These are phyloP conservation scores for Endogone sp. DNA, from an alignment of 192 early-diverging fungal genomes.

Conservation along the genomic window DNA sequence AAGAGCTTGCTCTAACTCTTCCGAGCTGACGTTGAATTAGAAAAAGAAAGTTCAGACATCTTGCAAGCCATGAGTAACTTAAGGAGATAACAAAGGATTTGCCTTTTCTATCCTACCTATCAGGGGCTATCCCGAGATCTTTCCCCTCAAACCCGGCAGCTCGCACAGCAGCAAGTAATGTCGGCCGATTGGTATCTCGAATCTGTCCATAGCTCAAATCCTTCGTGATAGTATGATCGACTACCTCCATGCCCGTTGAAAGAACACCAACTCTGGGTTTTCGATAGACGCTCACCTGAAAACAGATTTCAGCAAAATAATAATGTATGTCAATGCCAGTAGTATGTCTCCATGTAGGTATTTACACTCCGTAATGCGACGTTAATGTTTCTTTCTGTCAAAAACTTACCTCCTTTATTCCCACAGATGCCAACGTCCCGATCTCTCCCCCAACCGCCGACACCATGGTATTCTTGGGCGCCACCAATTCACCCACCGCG, in stretches of 20 bases:
- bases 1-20: conserved; percentile 50
- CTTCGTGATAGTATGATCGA: conserved; percentile 38
- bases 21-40: conserved; percentile 16
- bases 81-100: no score
- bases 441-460: conserved; percentile 79
- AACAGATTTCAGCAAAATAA: background rate
- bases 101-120: no score
- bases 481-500: conserved; percentile 53
- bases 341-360: no score
- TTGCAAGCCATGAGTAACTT: no score
- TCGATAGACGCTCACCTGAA: conserved; percentile 49
- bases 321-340: no score
- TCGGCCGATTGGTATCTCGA: conserved; percentile 84
- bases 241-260: conserved; percentile 89
- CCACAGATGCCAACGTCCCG: conserved; percentile 77
- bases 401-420: conserved; percentile 47
- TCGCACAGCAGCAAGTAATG: conserved; percentile 60
- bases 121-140: conserved; percentile 73
- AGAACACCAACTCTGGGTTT: conserved; percentile 75
- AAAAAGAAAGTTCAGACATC: background rate
- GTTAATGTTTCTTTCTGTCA: no score
- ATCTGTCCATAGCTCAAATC: conserved; percentile 57
- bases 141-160: conserved; percentile 59
- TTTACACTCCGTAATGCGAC: no score
- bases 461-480: conserved; percentile 51